Base-by-base conservation (phyloP, 2,329 filamentous ascomycete genomes). In the Colletotrichum echinochloae region DNA sequence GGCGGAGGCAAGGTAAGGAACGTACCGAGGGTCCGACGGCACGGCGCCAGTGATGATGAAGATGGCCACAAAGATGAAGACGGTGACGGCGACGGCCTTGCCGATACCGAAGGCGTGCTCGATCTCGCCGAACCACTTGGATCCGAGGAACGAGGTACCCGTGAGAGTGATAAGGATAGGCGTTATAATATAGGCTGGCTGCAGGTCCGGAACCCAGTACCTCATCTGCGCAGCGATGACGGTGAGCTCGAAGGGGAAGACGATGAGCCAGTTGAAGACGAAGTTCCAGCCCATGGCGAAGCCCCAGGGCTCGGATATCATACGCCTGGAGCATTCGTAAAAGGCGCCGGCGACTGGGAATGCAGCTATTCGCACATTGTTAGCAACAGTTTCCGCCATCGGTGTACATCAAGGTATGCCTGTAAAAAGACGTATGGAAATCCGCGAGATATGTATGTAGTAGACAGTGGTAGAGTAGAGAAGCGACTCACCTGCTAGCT, bases 51-150 rank as follows among this genome's bases (percentile, higher is more conserved):
- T 79, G 68, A 86, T 82, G 73, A 89, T 82, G 62, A 88, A 81
- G 60, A 89, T 84, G 20, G 85, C 86, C 5, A 88, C 79, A 65
- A 90, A 79, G 71, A 90, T 87, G 78, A 90, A 91, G 23, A 86
- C 85, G 30, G 85, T 77, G 73, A 86, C 81, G 39, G 87, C 86
- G 37, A 81, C 70, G 67, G 88, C 80, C 75, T 89, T 89, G 70
- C 87, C 82, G 12, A 84, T 77, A 37, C 82, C 82, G n/a, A 89
- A 83, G 20, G 83, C 73, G 65, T 88, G 87, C 74, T 89, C 87
- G 44, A 86, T 82, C 76, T 82, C 84, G 72, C 76, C 83, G 71
- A 81, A 85, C 72, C 81, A 81, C 51, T 75, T 78, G 9, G 86
- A 83, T 1, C 86, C 86, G 55, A 84, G 84, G 35, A 84, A 75